Conservation (phyloP, 345 rosid genomes). For the Eucalyptus polyanthemos region DNA sequence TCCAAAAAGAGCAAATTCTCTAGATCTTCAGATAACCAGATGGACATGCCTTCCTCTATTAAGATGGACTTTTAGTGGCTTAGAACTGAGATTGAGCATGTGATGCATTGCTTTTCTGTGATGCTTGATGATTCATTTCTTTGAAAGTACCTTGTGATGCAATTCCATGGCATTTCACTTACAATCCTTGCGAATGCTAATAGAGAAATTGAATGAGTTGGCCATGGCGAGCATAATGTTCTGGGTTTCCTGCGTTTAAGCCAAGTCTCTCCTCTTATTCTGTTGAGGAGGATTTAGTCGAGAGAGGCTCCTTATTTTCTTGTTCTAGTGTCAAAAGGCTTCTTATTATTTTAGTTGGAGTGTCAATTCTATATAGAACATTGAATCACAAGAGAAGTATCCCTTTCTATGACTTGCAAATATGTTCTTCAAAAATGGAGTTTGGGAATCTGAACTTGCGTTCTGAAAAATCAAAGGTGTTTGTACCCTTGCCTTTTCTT, state of each 20-base stretch:
- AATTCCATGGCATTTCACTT: neutral
- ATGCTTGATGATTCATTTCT: neutral
- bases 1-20: conserved; percentile 59
- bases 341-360: neutral
- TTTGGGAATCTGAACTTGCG: neutral
- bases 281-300: neutral
- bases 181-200: neutral
- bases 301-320: neutral
- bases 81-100: neutral
- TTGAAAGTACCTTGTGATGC: neutral
- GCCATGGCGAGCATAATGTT: neutral
- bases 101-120: neutral
- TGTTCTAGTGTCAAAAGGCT: neutral
- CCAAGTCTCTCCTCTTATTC: neutral
- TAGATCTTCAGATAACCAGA: conserved; percentile 26
- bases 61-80: conserved; percentile 57
- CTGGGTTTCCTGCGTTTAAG: neutral
- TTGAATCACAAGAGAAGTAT: neutral
- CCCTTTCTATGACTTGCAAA: neutral
- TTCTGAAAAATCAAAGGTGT: neutral
- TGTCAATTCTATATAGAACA: neutral
- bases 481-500: neutral
- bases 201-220: neutral
- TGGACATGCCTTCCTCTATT: conserved; percentile 44
- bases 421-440: neutral